A percentile compares a stretch with the other conserved stretches of the same genome.
These are phyloP conservation scores for Aspergillus sp. DNA, from an alignment of 2,329 filamentous ascomycete genomes.

Conservation along the genomic window DNA sequence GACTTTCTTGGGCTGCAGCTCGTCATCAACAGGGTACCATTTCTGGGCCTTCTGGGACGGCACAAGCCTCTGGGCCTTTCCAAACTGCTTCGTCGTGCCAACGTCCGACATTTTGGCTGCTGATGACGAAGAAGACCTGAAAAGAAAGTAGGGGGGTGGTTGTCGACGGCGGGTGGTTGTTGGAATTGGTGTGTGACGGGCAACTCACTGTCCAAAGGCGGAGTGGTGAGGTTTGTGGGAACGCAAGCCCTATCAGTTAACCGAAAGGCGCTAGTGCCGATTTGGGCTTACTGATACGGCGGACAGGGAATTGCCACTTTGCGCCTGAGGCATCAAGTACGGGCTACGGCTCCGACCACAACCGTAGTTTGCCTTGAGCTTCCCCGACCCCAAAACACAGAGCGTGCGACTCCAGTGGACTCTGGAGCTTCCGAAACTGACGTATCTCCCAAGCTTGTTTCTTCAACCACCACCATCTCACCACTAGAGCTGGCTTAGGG, in stretches of 20 bases:
- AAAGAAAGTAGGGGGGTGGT: slow-evolving; percentile 34
- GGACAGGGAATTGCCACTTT: slow-evolving; percentile 7
- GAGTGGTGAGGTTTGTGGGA: slow-evolving; percentile 45
- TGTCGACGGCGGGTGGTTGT: slow-evolving; percentile 45
- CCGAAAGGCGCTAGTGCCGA: slow-evolving; percentile 40
- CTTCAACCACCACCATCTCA: not conserved
- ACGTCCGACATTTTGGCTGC: slow-evolving; percentile 57
- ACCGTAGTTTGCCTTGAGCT: slow-evolving; percentile 10
- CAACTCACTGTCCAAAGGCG: slow-evolving; percentile 38
- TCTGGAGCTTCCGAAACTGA: slow-evolving; percentile 20
- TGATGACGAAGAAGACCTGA: slow-evolving; percentile 41
- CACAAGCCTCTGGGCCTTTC: slow-evolving; percentile 91
- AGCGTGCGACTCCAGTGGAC: not conserved
- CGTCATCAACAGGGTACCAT: slow-evolving; percentile 98
- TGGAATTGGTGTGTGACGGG: slow-evolving; percentile 41
- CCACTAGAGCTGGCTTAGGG: not conserved
- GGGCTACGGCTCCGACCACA: slow-evolving; percentile 6
- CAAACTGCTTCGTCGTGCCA: slow-evolving; percentile 86
- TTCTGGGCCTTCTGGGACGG: slow-evolving; percentile 93
- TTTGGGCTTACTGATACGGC: slow-evolving; percentile 23
- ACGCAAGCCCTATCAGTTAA: slow-evolving; percentile 39
- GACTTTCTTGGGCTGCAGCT: slow-evolving; percentile 89
- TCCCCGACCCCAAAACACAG: slow-evolving; percentile 8
- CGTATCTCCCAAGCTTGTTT: slow-evolving; percentile 27
- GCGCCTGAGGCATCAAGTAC: slow-evolving; percentile 13